Percentiles rank a stretch among this genome's conserved stretches.
These are phyloP conservation scores for Neostapfia colusana DNA, from an alignment of 176 grass and related monocot species.

Conservation along the genomic window DNA sequence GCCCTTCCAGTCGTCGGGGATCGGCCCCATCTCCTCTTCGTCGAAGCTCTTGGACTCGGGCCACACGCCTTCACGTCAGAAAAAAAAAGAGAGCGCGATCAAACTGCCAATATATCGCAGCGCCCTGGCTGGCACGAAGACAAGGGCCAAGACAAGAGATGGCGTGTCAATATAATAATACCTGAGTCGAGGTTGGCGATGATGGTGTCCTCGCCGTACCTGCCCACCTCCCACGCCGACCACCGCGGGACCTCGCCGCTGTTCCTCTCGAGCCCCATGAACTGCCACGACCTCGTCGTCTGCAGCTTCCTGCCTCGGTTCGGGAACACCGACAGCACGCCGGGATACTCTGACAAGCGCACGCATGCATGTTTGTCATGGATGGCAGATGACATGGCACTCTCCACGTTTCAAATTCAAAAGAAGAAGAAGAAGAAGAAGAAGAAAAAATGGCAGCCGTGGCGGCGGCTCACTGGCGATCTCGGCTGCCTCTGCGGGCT, in stretches of 20 bases:
- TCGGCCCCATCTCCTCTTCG: slow-evolving; percentile 52
- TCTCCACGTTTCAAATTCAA: background rate
- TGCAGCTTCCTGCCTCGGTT: slow-evolving; percentile 60
- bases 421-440: background rate
- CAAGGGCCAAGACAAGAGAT: background rate
- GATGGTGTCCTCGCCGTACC: slow-evolving; percentile 69
- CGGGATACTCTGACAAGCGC: slow-evolving; percentile 35
- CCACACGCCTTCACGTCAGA: slow-evolving; percentile 64
- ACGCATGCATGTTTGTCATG: background rate
- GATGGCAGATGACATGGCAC: background rate
- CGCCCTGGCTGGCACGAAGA: background rate
- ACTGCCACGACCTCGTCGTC: slow-evolving; percentile 86
- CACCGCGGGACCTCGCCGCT: slow-evolving; percentile 34
- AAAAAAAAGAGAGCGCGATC: background rate
- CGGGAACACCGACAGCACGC: slow-evolving; percentile 79
- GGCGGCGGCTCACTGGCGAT: slow-evolving; percentile 50
- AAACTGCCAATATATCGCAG: background rate
- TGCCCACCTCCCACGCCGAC: slow-evolving; percentile 61
- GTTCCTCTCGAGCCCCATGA: slow-evolving; percentile 64
- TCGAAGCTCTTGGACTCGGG: slow-evolving; percentile 78
- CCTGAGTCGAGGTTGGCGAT: slow-evolving; percentile 82
- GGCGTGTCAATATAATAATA: background rate
- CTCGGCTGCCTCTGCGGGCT: slow-evolving; percentile 39
- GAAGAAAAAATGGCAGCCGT: background rate
- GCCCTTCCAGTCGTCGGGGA: slow-evolving; percentile 70